Conservation (phyloP, 2,329 filamentous ascomycete species). For the Fusarium sp. region DNA sequence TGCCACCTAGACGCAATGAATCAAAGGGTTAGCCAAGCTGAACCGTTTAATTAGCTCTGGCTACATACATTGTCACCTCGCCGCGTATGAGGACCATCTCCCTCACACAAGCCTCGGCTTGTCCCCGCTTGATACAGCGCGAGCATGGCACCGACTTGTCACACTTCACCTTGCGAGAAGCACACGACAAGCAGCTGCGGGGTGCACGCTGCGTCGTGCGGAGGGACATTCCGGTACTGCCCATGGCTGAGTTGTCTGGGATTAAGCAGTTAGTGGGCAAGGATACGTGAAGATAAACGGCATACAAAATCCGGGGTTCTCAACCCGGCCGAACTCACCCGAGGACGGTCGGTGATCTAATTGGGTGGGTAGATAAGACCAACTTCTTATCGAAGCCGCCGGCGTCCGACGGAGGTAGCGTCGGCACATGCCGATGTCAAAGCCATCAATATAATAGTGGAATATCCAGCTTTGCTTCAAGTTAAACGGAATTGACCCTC, state of each 20-base stretch:
- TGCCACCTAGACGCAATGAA: background rate
- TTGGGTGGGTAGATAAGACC: background rate
- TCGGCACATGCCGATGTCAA: background rate
- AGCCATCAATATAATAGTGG: background rate
- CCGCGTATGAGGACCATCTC: conserved; percentile 25
- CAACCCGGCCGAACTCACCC: background rate
- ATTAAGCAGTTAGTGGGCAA: background rate
- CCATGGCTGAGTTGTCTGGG: background rate
- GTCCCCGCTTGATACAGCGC: conserved; percentile 38
- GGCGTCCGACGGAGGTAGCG: background rate
- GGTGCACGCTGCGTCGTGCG: conserved; percentile 40
- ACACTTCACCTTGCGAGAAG: conserved; percentile 41
- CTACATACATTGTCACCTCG: conserved; percentile 12
- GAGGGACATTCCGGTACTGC: background rate
- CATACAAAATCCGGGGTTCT: background rate
- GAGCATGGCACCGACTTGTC: conserved; percentile 41
- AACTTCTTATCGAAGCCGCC: background rate
- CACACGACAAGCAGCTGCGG: conserved; percentile 37
- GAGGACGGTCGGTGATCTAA: background rate
- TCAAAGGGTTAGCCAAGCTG: background rate
- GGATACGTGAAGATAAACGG: background rate
- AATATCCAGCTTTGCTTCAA: background rate
- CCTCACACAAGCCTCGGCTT: conserved; percentile 17
- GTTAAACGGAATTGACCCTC: background rate
- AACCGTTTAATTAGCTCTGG: background rate